Conservation (phyloP, 2,329 filamentous ascomycete species). For the Fusarium sp. region DNA sequence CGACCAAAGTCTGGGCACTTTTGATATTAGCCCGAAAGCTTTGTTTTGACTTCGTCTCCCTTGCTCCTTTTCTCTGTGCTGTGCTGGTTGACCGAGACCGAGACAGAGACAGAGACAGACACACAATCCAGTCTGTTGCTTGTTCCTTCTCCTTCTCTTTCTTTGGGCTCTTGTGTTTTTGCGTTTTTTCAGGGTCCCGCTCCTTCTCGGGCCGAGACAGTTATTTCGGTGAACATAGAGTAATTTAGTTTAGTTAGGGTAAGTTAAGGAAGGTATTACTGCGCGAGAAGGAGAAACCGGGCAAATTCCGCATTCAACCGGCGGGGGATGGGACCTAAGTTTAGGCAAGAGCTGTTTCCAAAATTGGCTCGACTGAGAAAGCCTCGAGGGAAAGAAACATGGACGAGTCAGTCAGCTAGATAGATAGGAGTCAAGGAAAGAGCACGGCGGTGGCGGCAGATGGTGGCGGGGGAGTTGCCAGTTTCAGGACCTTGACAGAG, state of each 20-base stretch:
- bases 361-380: slow-evolving; percentile 4
- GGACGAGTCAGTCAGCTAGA: slow-evolving; percentile 5
- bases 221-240: slow-evolving; percentile 24
- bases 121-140: background rate
- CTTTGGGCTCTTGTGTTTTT: too few relatives aligned
- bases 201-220: slow-evolving; percentile 38
- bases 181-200: too few relatives aligned
- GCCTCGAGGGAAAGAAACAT: background rate
- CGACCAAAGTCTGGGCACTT: slow-evolving; percentile 30
- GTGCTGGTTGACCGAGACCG: background rate
- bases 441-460: slow-evolving; percentile 5
- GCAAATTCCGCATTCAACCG: slow-evolving; percentile 20
- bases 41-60: slow-evolving; percentile 28
- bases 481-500: slow-evolving; percentile 25
- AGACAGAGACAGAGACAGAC: background rate
- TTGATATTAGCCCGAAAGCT: slow-evolving; percentile 22
- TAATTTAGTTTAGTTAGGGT: slow-evolving; percentile 6
- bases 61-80: background rate
- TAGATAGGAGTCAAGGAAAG: background rate
- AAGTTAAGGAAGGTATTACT: background rate
- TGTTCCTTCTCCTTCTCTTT: background rate
- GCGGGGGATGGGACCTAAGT: slow-evolving; percentile 8
- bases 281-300: slow-evolving; percentile 4
- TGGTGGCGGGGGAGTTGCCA: slow-evolving; percentile 26
- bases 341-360: slow-evolving; percentile 1